phyloP scores from a whole-genome alignment of 148 eudicot genomes.

The Agrostemma githago region DNA sequence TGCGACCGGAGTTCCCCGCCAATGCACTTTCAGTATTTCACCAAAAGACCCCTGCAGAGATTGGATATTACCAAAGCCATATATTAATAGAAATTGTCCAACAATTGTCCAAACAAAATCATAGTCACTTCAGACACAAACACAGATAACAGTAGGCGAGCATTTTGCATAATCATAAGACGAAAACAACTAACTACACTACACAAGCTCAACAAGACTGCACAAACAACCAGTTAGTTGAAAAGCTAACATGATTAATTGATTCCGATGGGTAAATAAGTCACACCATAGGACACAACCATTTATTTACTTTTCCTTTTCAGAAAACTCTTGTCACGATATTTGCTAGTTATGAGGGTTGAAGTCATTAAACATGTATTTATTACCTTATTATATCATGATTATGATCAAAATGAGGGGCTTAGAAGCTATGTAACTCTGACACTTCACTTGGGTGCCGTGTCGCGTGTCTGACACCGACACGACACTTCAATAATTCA shows the following conservation, averaged over 20 bases:
- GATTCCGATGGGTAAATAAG: background rate
- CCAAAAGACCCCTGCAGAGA: conserved; percentile 88
- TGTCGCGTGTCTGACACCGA: no score
- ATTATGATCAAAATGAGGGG: background rate
- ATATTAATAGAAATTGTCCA: background rate
- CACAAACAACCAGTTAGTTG: background rate
- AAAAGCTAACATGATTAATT: background rate
- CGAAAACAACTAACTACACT: background rate
- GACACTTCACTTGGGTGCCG: no score
- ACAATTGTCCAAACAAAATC: background rate
- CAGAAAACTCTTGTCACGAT: background rate
- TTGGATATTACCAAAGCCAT: conserved; percentile 24
- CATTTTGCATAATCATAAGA: background rate
- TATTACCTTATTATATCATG: background rate
- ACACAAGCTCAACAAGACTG: background rate
- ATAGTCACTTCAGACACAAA: conserved; percentile 7
- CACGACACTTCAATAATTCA: no score
- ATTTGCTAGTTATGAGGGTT: background rate
- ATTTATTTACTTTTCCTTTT: background rate
- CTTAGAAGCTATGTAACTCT: background rate
- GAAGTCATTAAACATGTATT: background rate
- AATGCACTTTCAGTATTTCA: conserved; percentile 84
- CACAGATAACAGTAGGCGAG: background rate
- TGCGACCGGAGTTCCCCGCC: conserved; percentile 99
- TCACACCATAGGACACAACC: background rate